Evolutionary conservation across 1,284 basidiomycete genomes (phyloP).

Genomic region (Marasmius oreades): DNA sequence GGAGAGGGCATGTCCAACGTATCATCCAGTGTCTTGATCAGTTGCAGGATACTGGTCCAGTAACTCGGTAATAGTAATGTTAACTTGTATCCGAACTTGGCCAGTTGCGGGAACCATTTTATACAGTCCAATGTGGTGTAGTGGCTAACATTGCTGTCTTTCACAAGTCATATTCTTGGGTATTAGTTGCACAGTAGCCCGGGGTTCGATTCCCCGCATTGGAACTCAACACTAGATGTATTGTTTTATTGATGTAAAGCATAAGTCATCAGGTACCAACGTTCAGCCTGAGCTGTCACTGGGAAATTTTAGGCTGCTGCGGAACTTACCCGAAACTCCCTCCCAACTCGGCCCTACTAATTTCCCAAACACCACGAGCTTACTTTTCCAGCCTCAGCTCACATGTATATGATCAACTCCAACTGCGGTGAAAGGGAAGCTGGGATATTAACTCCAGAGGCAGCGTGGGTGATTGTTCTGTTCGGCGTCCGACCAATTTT

Average conservation of each 20-base stretch:
- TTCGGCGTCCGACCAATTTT: background rate
- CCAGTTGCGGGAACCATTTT: too few species aligned
- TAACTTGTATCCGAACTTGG: too few species aligned
- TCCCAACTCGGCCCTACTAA: background rate
- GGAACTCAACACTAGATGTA: background rate
- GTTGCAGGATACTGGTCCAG: too few species aligned
- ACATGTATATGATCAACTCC: background rate
- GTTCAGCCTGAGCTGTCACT: background rate
- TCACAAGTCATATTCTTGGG: background rate
- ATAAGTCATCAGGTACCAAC: background rate
- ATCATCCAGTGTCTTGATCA: too few species aligned
- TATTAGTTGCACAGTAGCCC: background rate
- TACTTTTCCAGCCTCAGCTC: slow-evolving; percentile 15
- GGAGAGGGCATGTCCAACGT: too few species aligned
- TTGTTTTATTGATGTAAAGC: background rate
- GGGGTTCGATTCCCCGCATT: slow-evolving; percentile 4
- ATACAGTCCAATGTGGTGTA: slow-evolving; percentile 9
- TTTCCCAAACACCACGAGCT: too few species aligned
- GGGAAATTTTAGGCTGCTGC: too few species aligned
- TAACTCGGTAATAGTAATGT: too few species aligned
- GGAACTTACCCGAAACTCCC: too few species aligned
- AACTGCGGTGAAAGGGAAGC: background rate
- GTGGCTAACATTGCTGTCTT: slow-evolving; percentile 9
- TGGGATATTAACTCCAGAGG: background rate
- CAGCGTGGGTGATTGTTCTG: background rate